These are phyloP conservation scores for Pisolithus microcarpus DNA, from an alignment of 768 basidiomycete species.

Conservation along the genomic window DNA sequence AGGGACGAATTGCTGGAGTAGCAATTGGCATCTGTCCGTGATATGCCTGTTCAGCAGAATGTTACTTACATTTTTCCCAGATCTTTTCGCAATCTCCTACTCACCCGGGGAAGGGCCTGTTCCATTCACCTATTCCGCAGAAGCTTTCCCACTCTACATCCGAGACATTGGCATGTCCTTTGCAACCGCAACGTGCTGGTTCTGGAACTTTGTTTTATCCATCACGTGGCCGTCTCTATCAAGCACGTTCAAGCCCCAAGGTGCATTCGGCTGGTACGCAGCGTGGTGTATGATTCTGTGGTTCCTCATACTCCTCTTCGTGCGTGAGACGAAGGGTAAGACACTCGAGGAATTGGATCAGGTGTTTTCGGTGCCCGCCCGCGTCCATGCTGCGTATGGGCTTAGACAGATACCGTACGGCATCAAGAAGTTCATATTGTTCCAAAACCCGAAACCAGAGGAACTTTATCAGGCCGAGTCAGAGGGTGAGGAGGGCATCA, in stretches of 20 bases:
- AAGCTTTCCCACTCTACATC: conserved; percentile 77
- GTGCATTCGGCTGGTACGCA: conserved; percentile 71
- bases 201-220: conserved; percentile 56
- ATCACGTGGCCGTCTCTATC: conserved; percentile 67
- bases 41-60: background rate
- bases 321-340: conserved; percentile 65
- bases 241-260: conserved; percentile 56
- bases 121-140: conserved; percentile 86
- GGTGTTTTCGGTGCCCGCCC: conserved; percentile 51
- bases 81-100: conserved; percentile 60
- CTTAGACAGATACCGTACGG: conserved; percentile 46
- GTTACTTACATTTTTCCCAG: conserved; percentile 10
- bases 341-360: conserved; percentile 50
- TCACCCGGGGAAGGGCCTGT: conserved; percentile 87
- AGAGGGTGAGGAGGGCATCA: conserved; percentile 16
- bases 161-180: conserved; percentile 56
- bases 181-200: conserved; percentile 58
- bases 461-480: conserved; percentile 40
- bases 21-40: conserved; percentile 41
- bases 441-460: conserved; percentile 21
- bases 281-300: conserved; percentile 52
- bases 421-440: conserved; percentile 43
- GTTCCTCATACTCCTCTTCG: conserved; percentile 51
- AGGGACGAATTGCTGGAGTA: conserved; percentile 41
- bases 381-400: conserved; percentile 52